Percentiles rank a stretch among this genome's conserved stretches.
Conservation (phyloP, 352 stramenopile genomes). For the Pseudoperonospora humuli region DNA sequence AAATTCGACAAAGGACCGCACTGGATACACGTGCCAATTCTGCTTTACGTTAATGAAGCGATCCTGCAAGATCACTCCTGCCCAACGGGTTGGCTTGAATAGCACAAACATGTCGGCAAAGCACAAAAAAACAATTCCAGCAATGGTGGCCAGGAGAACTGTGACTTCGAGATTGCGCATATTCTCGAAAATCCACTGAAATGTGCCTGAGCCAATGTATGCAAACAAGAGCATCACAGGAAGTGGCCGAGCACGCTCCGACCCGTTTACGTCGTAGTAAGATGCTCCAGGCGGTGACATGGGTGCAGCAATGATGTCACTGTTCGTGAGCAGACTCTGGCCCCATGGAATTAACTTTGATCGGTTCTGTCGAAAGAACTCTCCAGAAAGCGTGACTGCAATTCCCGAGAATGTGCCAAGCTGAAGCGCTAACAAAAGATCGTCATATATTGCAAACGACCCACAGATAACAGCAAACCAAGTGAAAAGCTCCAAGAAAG, state of each 20-base stretch:
- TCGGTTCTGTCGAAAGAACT: slow-evolving; percentile 65
- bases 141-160: slow-evolving; percentile 62
- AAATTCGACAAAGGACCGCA: slow-evolving; percentile 79
- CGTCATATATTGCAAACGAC: slow-evolving; percentile 76
- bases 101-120: slow-evolving; percentile 59
- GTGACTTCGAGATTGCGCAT: slow-evolving; percentile 79
- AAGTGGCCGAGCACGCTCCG: slow-evolving; percentile 23
- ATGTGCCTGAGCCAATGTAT: slow-evolving; percentile 80
- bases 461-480: slow-evolving; percentile 75
- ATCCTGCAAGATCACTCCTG: slow-evolving; percentile 78
- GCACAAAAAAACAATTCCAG: slow-evolving; percentile 78
- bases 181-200: slow-evolving; percentile 87
- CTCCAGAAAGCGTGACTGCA: slow-evolving; percentile 64
- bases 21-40: slow-evolving; percentile 69
- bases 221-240: slow-evolving; percentile 72
- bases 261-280: slow-evolving; percentile 2
- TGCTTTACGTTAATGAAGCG: slow-evolving; percentile 62
- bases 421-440: slow-evolving; percentile 69
- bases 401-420: slow-evolving; percentile 80
- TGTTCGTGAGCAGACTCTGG: slow-evolving; percentile 15
- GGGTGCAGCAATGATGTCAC: slow-evolving; percentile 11
- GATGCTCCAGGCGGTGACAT: slow-evolving; percentile 17
- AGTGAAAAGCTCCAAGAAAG: slow-evolving; percentile 78
- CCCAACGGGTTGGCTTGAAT: slow-evolving; percentile 55
- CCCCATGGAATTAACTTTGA: slow-evolving; percentile 48